Evolutionary conservation across 228 moss, liverwort and hornwort species (phyloP).

Genomic region (Sphagnum magellanicum): DNA sequence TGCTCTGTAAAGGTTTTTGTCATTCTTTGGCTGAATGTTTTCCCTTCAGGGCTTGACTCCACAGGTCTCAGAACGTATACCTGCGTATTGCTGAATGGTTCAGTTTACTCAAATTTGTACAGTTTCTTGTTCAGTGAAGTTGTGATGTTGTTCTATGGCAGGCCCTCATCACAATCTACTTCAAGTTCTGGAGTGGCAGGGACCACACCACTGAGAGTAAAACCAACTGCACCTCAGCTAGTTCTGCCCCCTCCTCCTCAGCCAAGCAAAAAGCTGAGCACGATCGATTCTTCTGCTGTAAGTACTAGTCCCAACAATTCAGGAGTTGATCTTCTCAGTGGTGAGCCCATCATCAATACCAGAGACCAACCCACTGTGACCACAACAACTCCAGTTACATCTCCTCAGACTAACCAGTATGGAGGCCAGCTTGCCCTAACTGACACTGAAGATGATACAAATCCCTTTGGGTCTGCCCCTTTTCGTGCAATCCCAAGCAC

Average conservation of each 20-base stretch:
- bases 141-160: background rate
- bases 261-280: constrained; percentile 12
- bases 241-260: constrained; percentile 41
- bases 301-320: constrained; percentile 13
- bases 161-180: constrained; percentile 14
- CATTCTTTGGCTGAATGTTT: too few relatives aligned
- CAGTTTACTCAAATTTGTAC: too few relatives aligned
- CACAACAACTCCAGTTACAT: constrained; percentile 10
- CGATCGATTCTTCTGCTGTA: background rate
- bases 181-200: constrained; percentile 1
- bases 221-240: constrained; percentile 14
- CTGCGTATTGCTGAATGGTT: too few relatives aligned
- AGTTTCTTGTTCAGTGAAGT: too few relatives aligned
- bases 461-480: constrained; percentile 44
- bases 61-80: too few relatives aligned
- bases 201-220: background rate
- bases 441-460: constrained; percentile 17
- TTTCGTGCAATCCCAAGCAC: constrained; percentile 26
- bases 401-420: constrained; percentile 22
- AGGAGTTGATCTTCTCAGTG: constrained; percentile 43
- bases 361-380: constrained; percentile 6
- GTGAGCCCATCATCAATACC: constrained; percentile 21
- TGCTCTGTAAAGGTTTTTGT: too few relatives aligned
- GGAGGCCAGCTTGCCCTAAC: constrained; percentile 10
- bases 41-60: too few relatives aligned